Base-by-base conservation (phyloP, 2,329 filamentous ascomycete genomes). In the Fusarium ramigenum region DNA sequence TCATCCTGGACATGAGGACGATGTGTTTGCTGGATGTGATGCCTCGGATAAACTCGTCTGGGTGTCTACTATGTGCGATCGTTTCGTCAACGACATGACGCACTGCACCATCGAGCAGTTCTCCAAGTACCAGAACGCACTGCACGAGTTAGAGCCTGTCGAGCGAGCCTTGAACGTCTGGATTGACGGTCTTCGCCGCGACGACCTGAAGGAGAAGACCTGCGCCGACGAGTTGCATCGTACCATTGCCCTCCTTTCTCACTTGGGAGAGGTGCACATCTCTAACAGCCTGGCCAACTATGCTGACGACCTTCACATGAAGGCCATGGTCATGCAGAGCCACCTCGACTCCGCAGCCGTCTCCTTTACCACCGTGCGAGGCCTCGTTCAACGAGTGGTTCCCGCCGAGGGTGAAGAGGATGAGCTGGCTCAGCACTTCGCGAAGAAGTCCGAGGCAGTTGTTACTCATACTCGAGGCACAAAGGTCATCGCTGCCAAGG, bases 71-170 rank as follows among this genome's bases (percentile, higher is more conserved):
- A 94, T 96, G 87, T 97, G 94, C 78, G 91, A 93, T 72, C 92
- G 94, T 42, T 96, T 98, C 76, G 90, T 93, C 80, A 93, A 91
- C 68, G 92, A 93, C 68, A 94, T 98, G 77, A 92, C 88, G 75
- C 90, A 91, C 75, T 97, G 94, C 82, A 92, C 93, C 5, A 86
- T 93, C 2, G 91, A 93, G 53, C 90, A 94, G 66, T 98, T 98
- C 80, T 88, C 89, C 50, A 90, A 87, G 72, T 96, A 94, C 75
- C 92, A 94, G 77, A 91, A 92, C 46, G 93, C 95, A 5, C 83
- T 96, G 65, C 93, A 94, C 76, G 96, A 98, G 81, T 86, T 98
- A 57, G 94, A 97, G 79, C 94, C 95, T 1, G 94, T 98, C 16
- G 96, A 99, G 83, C 89, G 95, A 64, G 93, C 93, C 0, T 84